phyloP scores from a whole-genome alignment of 371 early-diverging fungal genomes.

The Actinomortierella ambigua region DNA sequence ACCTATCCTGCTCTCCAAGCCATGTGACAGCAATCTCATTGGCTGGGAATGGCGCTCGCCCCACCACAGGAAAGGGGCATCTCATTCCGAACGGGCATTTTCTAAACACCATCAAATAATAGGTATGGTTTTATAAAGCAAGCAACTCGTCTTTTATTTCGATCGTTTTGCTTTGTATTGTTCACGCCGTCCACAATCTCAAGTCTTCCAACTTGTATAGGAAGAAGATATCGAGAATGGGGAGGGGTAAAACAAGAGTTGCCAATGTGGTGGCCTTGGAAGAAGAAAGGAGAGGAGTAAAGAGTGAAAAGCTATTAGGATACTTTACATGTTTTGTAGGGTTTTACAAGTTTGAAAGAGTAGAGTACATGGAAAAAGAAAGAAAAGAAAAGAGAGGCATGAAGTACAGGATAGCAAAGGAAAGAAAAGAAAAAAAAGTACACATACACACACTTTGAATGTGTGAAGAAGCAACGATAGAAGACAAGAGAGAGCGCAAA shows the following conservation, averaged over 20 bases:
- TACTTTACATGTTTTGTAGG: constrained; percentile 2
- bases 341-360: background rate
- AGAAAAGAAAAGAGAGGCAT: constrained; percentile 2
- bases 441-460: background rate
- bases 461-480: background rate
- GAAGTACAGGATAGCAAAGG: constrained; percentile 2
- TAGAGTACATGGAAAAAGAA: background rate
- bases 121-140: too few species aligned
- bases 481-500: background rate
- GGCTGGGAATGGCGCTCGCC: too few species aligned
- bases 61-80: too few species aligned
- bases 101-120: too few species aligned
- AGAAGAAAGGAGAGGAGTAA: background rate
- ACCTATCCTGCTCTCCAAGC: too few species aligned
- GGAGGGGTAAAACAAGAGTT: background rate
- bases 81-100: too few species aligned
- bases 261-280: background rate
- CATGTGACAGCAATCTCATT: too few species aligned
- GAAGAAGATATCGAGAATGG: too few species aligned
- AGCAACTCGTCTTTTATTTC: too few species aligned
- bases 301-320: background rate
- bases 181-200: too few species aligned
- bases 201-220: too few species aligned
- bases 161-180: too few species aligned
- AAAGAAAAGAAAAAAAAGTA: constrained; percentile 1